Base-by-base conservation (phyloP, 2,329 filamentous ascomycete genomes). In the Dissoconium aciculare region DNA sequence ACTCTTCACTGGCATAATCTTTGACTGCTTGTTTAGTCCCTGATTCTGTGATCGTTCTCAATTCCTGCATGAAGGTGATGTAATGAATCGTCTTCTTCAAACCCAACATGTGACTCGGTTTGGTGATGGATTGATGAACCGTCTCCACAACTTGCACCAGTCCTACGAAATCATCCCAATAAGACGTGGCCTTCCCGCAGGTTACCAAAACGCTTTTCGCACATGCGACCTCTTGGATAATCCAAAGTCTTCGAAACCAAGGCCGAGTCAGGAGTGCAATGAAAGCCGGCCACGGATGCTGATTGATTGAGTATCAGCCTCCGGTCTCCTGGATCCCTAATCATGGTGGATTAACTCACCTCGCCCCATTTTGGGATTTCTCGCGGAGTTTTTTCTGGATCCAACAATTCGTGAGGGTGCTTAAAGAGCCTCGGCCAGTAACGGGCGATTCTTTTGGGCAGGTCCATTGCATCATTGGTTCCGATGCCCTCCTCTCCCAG, bases 111-210 rank as follows among this genome's bases (percentile, higher is more conserved):
- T 36, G 33, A 4, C 35, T 34, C 8, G 27, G 26, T 3, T 33
- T 28, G n/a, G 28, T 15, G 13, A 30, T 32, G 3, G 29, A 17
- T 13, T 36, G 35, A 15, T 35, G 38, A 15, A 33, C 30, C 5
- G 33, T 27, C 5, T 40, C 37, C 15, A 38, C 30, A 5, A 33
- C 32, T 12, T 31, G 26, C 3, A 40, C 31, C 15, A 42, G 28
- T n/a, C 34, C 30, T n/a, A 39, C 33, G 16, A 38, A 36, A 11
- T 42, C 37, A 13, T 37, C 35, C 39, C 39, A 42, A 11, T 30
- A 23, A n/a, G 29, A 27, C 4, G 39, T 42, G 9, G 30, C 33
- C 6, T 27, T 32, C 10, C 37, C 34, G 19, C 39, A 42, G 4
- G 39, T 39, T 3, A 42, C 32, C 11, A 42, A 15, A 12, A 42